Base-by-base conservation (phyloP, 2,329 filamentous ascomycete genomes). In the Ciborinia camelliae region DNA sequence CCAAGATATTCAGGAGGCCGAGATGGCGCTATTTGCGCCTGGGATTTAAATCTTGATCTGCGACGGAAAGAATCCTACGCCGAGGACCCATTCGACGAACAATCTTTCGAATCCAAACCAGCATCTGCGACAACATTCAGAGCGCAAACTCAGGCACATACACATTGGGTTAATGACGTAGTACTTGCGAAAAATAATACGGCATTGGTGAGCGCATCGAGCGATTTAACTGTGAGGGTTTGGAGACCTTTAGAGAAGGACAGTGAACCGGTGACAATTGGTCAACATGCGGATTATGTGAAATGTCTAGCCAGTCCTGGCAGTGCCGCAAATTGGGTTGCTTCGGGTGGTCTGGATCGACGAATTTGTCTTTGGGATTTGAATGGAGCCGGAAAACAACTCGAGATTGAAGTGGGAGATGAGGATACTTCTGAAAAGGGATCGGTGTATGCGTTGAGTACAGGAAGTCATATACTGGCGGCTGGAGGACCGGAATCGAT, bases 311-410 rank as follows among this genome's bases (percentile, higher is more conserved):
- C 93, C 23, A 90, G 91, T 9, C 91, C 94, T 51, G 82, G 85
- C 70, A 79, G 82, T 50, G 81, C 86, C 48, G 84, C 86, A 63
- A 87, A 89, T 71, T 99, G 94, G 94, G 90, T 98, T 23, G 95
- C 93, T 6, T 97, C 94, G 2, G 95, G 93, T 52, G 95, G 94
- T 1, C 83, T 99, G 41, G 95, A 99, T 77, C 88, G 94, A 71
- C 94, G 92, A 75, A 92, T 99, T 68, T 91, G 86, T 73, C 81
- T 98, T 8, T 99, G 95, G 95, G 95, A 99, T 78, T 80, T 99
- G 63, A 91, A 90, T 74, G 93, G 94, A 60, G 88, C 83, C 7
- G 94, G 95, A 18, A 90, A 97, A 79, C 89, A 88, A 63, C 82
- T 98, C 41, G 90, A 93, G 74, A 96, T 99, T 64, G 88, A 96